phyloP scores from a whole-genome alignment of 2,329 filamentous ascomycete genomes.

The Cyanodermella asteris region DNA sequence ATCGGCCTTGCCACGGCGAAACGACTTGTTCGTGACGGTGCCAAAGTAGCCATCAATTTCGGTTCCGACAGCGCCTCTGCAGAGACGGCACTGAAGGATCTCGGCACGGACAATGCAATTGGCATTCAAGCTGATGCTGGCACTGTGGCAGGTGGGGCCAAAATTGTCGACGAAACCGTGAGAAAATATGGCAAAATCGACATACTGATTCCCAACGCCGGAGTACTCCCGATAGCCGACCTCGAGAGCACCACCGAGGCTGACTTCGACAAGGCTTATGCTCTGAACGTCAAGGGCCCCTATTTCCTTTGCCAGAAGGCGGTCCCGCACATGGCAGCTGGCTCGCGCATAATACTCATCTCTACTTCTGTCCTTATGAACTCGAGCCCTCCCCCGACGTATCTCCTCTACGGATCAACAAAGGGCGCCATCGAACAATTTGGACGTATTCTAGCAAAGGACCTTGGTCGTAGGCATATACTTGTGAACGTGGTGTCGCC shows the following conservation, averaged over 20 bases:
- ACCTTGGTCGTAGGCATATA: constrained; percentile 44
- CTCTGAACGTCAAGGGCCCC: constrained; percentile 39
- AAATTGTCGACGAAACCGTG: constrained; percentile 27
- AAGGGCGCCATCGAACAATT: constrained; percentile 57
- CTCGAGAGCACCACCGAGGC: constrained; percentile 28
- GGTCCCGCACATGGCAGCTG: constrained; percentile 28
- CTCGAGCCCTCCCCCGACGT: constrained; percentile 43
- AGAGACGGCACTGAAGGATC: constrained; percentile 26
- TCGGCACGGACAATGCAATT: constrained; percentile 24
- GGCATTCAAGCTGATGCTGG: constrained; percentile 35
- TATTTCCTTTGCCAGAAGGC: constrained; percentile 41
- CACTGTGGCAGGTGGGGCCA: constrained; percentile 23
- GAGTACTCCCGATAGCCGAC: constrained; percentile 26
- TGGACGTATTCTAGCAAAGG: constrained; percentile 48
- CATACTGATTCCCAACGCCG: constrained; percentile 36
- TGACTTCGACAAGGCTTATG: constrained; percentile 36
- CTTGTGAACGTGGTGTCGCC: constrained; percentile 53
- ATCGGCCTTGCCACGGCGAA: constrained; percentile 20
- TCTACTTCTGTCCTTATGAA: constrained; percentile 31
- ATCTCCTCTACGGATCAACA: constrained; percentile 49
- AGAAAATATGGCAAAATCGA: constrained; percentile 33
- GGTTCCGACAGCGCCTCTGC: constrained; percentile 32
- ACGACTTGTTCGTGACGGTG: constrained; percentile 18
- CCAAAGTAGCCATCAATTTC: constrained; percentile 32
- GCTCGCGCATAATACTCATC: constrained; percentile 33